Evolutionary conservation across 805 yeast genomes (phyloP), one percentile per base, ranked within the genome.

Genomic region (Blastobotrys parvus): DNA sequence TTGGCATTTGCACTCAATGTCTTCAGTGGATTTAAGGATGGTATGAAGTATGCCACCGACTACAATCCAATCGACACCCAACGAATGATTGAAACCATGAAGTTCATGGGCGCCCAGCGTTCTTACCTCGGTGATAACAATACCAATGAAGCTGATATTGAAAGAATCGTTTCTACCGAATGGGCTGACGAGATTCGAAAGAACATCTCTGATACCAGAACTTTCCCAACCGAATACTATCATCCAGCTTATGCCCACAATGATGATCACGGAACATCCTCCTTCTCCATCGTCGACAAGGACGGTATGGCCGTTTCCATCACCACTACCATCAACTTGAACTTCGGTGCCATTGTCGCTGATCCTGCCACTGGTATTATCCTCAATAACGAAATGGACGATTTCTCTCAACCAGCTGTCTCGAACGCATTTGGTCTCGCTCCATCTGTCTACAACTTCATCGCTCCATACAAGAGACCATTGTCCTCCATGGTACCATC

Each of bases 301-400:
- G 54, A 74, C 44, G 80, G 82, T 27, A 82, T 84, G 66, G 87
- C 96, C 0, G 90, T 90, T 1, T 70, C 86, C 2, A 70, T 89
- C 69, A 90, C 97, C 0, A 83, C 96, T 1, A 89, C 97, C 0
- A 78, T 90, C 8, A 90, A 90, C 58, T 64, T 88, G 41, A 59
- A 76, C 32, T 90, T 88, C 63, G 98, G 98, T 0, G 80, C 92
- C 10, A 58, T 78, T 52, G 81, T 90, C 4, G 83, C 82, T 58
- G 97, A 90, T 59, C 79, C 81, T 1, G 60, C 46, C 1, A 89
- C 97, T 0, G 97, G 97, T 2, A 67, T 90, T 6, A 71, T 90
- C 7, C 64, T 90, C 55, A 90, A 90, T 64, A 78, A 86, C 53
- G 87, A 90, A 61, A 89, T 90, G 96, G 97, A 90, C 61, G 97